Base-by-base conservation (phyloP, 306 rosid species). In the Fragaria vesca region DNA sequence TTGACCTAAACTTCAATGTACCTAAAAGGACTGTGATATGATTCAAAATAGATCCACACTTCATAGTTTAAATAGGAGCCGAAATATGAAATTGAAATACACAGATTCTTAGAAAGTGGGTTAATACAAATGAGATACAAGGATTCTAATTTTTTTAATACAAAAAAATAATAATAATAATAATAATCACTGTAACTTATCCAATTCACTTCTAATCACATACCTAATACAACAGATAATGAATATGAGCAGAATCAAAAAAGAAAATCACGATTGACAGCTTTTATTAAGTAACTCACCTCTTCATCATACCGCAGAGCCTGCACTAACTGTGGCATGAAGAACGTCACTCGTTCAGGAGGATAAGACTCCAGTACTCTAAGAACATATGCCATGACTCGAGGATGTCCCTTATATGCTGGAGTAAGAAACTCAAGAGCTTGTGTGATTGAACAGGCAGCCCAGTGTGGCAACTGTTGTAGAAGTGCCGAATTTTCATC, bases 381-480 rank as follows among this genome's bases (percentile, higher is more conserved):
- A 75, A 93, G 90, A 83, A 95, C 93, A 78, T 95, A 95, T 69
- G 99, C 97, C 99, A 95, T 95, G 45, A 95, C 97, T 58, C 99
- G 96, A 38, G 97, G 97, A 84, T 95, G 97, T 15, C 99, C 97
- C 86, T 95, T 95, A 83, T 87, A 95, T 54, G 99, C 90, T 68
- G 97, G 99, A 75, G 86, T 83, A 72, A 95, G 99, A 85, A 95
- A 95, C 85, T 92, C 99, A 62, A 95, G 89, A 77, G 99, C 96
- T 83, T 93, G 99, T 50, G 99, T 89, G 79, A 95, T 93, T 62
- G 97, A 95, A 81, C 99, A 95, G 76, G 99, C 96, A 76, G 97
- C 99, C 99, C 99, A 95, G 86, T 95, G 99, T 58, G 99, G 99
- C 83, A 95, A 81, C 86, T 95, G 99, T 83, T 89, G 97, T 80